Evolutionary conservation across 2,329 filamentous ascomycete genomes (phyloP), one percentile per base, ranked within the genome.

Genomic region (Trichoderma semiorbis): DNA sequence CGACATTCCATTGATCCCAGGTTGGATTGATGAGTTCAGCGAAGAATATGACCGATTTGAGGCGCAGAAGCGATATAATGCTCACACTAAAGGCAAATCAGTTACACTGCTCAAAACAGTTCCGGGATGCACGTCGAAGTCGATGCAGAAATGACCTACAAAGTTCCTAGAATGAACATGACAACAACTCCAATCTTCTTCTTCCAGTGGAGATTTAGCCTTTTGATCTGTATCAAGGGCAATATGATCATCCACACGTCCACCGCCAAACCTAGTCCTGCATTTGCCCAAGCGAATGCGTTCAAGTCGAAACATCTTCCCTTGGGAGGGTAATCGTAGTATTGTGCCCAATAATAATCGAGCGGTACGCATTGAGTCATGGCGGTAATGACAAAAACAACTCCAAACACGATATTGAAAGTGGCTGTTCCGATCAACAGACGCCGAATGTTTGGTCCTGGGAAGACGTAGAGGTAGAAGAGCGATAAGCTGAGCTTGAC

Each of bases 141-240:
- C 6, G 8, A 14, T 5, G 7, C 7, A n/a, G 18, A 28, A n/a
- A 14, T 1, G 2, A 74, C 80, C 77, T 65, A 81, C 80, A 83
- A 82, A 1, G 80, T 77, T 47, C 85, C 84, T 1, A 85, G 79
- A 5, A 79, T 77, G 58, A 86, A 85, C 81, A 86, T 85, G 39
- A 83, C 73, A 0, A 77, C 75, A 0, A 85, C 79, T 5, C 80
- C 80, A 30, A 83, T 72, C 75, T 85, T 86, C 75, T 84, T 84
- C 75, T 80, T 82, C 75, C 78, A 81, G 18, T 80, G 79, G 2
- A 80, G 72, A 2, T 77, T 76, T 28, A 86, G 74, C 0, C 75
- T 75, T 6, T 77, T 72, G 0, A 86, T 73, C 24, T 82, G 79
- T 28, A 78, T 80, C 26, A 85, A 75, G 0, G 84, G 84, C 0